phyloP scores from a whole-genome alignment of 345 rosid genomes.

The Draba incana region DNA sequence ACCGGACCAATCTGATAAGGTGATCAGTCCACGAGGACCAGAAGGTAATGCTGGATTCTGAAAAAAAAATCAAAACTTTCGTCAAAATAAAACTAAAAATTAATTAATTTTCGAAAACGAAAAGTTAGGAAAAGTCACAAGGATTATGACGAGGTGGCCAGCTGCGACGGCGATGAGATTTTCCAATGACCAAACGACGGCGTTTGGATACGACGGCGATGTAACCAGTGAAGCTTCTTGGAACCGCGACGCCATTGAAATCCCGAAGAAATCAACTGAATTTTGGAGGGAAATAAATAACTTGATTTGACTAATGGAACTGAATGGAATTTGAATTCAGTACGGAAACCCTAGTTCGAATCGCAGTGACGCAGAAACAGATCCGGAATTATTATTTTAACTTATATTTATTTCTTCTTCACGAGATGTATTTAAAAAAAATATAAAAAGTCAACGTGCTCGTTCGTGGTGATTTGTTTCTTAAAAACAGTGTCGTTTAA shows the following conservation, averaged over 20 bases:
- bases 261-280: slow-evolving; percentile 5
- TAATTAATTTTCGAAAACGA: neutral
- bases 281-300: slow-evolving; percentile 50
- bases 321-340: slow-evolving; percentile 19
- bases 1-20: slow-evolving; percentile 69
- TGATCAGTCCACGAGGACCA: slow-evolving; percentile 88
- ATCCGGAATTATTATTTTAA: slow-evolving; percentile 9
- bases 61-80: neutral
- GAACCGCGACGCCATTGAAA: slow-evolving; percentile 71
- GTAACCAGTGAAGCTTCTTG: slow-evolving; percentile 79
- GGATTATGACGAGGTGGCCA: slow-evolving; percentile 79
- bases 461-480: neutral
- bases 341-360: slow-evolving; percentile 66
- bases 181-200: slow-evolving; percentile 94
- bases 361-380: slow-evolving; percentile 40
- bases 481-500: neutral
- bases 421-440: neutral
- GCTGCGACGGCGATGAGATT: slow-evolving; percentile 88
- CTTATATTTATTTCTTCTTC: slow-evolving; percentile 8
- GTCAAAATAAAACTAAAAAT: slow-evolving; percentile 14
- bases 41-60: slow-evolving; percentile 86
- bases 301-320: neutral
- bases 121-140: slow-evolving; percentile 47
- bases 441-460: slow-evolving; percentile 25
- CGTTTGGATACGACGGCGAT: slow-evolving; percentile 73